Evolutionary conservation across 129 eudicot genomes (phyloP).

Genomic region (Arctium lappa): DNA sequence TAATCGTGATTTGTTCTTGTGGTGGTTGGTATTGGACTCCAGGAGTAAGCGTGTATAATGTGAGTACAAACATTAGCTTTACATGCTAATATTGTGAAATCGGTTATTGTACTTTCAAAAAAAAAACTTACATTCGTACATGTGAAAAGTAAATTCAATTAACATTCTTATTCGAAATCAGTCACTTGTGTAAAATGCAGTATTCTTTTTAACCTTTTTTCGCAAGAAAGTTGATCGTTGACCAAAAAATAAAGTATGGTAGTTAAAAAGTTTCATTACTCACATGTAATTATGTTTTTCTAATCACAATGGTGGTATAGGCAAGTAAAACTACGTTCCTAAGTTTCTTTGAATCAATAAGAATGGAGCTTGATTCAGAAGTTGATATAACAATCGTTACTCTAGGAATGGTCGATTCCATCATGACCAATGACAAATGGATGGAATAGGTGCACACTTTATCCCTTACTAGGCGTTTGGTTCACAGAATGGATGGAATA

Average conservation of each 20-base stretch:
- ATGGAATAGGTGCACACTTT: conserved; percentile 2
- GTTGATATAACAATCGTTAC: conserved; percentile 15
- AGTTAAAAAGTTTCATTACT: background rate
- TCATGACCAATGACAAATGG: background rate
- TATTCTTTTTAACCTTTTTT: no score
- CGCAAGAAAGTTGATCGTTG: background rate
- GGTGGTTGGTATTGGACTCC: conserved; percentile 53
- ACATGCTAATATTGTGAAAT: background rate
- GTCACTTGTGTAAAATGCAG: no score
- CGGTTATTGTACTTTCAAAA: background rate
- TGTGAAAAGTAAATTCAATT: no score
- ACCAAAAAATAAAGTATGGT: background rate
- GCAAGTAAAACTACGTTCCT: conserved; percentile 28
- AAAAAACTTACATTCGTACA: no score
- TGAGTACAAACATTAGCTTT: conserved; percentile 7
- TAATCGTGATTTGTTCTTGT: conserved; percentile 40
- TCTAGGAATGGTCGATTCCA: conserved; percentile 20
- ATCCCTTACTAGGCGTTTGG: background rate
- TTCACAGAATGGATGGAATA: background rate
- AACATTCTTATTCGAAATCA: no score
- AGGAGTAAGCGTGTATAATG: conserved; percentile 43
- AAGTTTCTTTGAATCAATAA: conserved; percentile 31
- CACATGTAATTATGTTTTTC: background rate
- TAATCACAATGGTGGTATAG: background rate
- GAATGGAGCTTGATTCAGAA: conserved; percentile 22